Base-by-base conservation (phyloP, 2,329 filamentous ascomycete species). In the Clonostachys sp. region DNA sequence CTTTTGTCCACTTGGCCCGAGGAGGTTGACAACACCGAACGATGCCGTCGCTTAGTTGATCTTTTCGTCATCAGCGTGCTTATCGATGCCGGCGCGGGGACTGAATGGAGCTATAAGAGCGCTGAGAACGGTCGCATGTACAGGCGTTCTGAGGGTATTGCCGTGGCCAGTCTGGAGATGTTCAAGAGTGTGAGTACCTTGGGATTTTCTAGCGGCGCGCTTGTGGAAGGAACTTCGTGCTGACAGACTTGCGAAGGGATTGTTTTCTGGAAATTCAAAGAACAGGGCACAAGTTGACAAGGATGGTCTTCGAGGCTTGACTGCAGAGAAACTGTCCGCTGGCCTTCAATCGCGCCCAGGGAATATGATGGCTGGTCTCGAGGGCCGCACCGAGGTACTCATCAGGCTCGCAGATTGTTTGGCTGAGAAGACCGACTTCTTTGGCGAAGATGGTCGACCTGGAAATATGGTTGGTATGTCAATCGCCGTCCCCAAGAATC, bases 251-350 rank as follows among this genome's bases (percentile, higher is more conserved):
- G 41, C 5, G 44, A 47, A 81, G 73, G 94, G 94, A 34, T 62
- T 89, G 34, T 97, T 97, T 70, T 96, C 91, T 54, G 88, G 91
- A 65, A 82, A 92, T 61, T 75, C 81, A 4, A 77, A 71, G 49
- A 90, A 96, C 67, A 91, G 90, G 45, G 89, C 83, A 60, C 91
- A 95, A 65, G 94, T 97, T 30, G 92, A 99, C 69, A 90, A 86
- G 53, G 81, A 82, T 6, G 94, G 86, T 0, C 73, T 99, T 55
- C 83, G 81, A 57, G 82, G 75, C 48, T 68, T 97, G 48, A 94
- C 87, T 0, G 75, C 86, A 12, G 83, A 90, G 34, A 76, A 80
- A 50, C 77, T 99, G 60, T 86, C 86, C 12, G 84, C 83, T 53
- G 94, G 89, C 12, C 76, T 99, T 62, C 94, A 99, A 65, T 91